A percentile compares a stretch with the other conserved stretches of the same genome.
Conservation (phyloP, 2,329 filamentous ascomycete species). For the Sporothrix pseudoabietina region DNA sequence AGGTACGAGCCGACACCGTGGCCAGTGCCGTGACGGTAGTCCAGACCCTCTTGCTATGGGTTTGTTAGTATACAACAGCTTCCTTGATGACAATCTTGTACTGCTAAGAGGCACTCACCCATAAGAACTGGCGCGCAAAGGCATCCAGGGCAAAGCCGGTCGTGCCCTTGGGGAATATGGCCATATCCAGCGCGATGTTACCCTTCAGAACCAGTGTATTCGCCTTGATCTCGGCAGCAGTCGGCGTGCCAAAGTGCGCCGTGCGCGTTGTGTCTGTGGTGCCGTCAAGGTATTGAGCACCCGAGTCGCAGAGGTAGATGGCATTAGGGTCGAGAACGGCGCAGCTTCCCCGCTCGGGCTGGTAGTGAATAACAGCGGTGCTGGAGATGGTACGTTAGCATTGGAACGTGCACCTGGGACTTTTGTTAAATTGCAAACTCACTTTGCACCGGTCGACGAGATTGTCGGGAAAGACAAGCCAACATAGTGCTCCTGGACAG, state of each 20-base stretch:
- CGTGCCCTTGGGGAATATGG: constrained; percentile 91
- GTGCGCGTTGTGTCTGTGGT: constrained; percentile 96
- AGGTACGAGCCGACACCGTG: constrained; percentile 94
- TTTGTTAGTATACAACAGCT: neutral
- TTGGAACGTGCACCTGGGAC: neutral
- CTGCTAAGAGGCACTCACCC: constrained; percentile 60
- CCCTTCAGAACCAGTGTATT: constrained; percentile 96
- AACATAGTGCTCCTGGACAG: constrained; percentile 71
- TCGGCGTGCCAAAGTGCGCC: constrained; percentile 85
- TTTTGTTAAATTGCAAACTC: constrained; percentile 40
- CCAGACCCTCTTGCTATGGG: constrained; percentile 70
- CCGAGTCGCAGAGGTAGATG: constrained; percentile 95
- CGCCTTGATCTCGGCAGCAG: constrained; percentile 78
- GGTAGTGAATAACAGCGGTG: constrained; percentile 95
- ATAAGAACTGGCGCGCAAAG: constrained; percentile 86
- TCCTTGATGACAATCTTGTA: neutral
- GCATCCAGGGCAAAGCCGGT: constrained; percentile 89
- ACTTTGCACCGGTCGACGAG: constrained; percentile 83
- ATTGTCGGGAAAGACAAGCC: constrained; percentile 95
- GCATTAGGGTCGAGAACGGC: constrained; percentile 79
- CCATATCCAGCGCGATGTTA: constrained; percentile 82
- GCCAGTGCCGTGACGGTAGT: constrained; percentile 94
- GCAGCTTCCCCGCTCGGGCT: constrained; percentile 80
- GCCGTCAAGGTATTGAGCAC: constrained; percentile 92
- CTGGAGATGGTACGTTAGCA: constrained; percentile 49